Evolutionary conservation across 2,329 filamentous ascomycete species (phyloP).

Genomic region (Domatiomyces catenatus): DNA sequence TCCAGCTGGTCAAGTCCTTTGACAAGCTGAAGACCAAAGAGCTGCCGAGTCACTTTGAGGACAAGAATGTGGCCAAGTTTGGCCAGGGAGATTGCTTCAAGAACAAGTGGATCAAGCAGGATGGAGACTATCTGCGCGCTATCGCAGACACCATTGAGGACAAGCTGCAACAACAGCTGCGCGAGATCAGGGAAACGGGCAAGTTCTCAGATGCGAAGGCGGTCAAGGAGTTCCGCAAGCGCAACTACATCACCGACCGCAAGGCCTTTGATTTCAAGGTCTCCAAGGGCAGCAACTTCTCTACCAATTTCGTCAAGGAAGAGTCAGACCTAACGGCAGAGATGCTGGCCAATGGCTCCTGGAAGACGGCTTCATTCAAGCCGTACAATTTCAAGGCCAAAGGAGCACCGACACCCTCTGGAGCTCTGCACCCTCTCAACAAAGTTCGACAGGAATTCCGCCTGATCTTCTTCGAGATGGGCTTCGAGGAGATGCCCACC

Average conservation of each 20-base stretch:
- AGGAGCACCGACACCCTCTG: slow-evolving; percentile 35
- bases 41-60: slow-evolving; percentile 36
- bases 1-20: slow-evolving; percentile 55
- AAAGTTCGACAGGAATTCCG: slow-evolving; percentile 94
- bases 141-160: slow-evolving; percentile 61
- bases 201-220: slow-evolving; percentile 59
- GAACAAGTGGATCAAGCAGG: slow-evolving; percentile 52
- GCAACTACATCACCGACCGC: slow-evolving; percentile 69
- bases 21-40: slow-evolving; percentile 72
- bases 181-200: slow-evolving; percentile 53
- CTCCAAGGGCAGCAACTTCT: slow-evolving; percentile 73
- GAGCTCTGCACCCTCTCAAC: slow-evolving; percentile 50
- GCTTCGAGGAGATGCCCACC: slow-evolving; percentile 96
- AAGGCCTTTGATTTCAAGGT: slow-evolving; percentile 79
- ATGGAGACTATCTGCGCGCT: slow-evolving; percentile 40
- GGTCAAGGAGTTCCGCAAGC: slow-evolving; percentile 71
- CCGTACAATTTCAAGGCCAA: slow-evolving; percentile 64
- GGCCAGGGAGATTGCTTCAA: slow-evolving; percentile 93
- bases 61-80: slow-evolving; percentile 38
- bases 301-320: slow-evolving; percentile 75
- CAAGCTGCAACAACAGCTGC: slow-evolving; percentile 58
- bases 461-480: slow-evolving; percentile 98
- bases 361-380: slow-evolving; percentile 86
- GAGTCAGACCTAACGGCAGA: slow-evolving; percentile 90
- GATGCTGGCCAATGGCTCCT: slow-evolving; percentile 71